Conservation (phyloP, 2,329 filamentous ascomycete species). For the Lomentospora prolificans region DNA sequence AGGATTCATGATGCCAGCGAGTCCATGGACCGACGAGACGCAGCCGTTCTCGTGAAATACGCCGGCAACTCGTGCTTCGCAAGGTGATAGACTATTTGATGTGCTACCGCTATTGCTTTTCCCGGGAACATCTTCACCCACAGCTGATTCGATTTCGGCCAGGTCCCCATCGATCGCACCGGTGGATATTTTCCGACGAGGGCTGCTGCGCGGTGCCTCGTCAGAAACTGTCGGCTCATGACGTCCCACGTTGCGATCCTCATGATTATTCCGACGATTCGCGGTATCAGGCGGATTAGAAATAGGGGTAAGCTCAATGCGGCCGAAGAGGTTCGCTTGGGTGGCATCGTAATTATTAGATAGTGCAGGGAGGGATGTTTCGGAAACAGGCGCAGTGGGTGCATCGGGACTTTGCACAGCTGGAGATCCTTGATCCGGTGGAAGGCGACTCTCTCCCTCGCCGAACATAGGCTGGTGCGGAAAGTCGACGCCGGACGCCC, state of each 20-base stretch:
- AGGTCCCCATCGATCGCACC: too few relatives aligned
- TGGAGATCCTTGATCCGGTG: background rate
- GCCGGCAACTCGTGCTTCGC: constrained; percentile 24
- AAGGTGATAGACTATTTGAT: constrained; percentile 19
- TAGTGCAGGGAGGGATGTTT: background rate
- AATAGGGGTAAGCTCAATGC: background rate
- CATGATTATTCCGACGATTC: background rate
- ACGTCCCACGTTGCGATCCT: background rate
- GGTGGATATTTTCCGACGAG: too few relatives aligned
- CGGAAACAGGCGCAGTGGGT: background rate
- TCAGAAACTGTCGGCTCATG: background rate
- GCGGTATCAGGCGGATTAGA: background rate
- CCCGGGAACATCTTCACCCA: constrained; percentile 9
- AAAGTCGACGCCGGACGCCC: constrained; percentile 17
- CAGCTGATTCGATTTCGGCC: constrained; percentile 18
- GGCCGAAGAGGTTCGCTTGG: background rate
- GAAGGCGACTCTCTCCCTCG: background rate
- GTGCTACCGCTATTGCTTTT: background rate
- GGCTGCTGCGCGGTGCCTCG: too few relatives aligned
- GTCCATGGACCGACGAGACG: constrained; percentile 24
- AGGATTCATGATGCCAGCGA: constrained; percentile 25
- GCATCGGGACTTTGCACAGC: background rate
- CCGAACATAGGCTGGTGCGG: background rate
- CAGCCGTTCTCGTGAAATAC: constrained; percentile 24
- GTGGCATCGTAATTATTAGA: too few relatives aligned